These are phyloP conservation scores for Moesziomyces aphidis DNA, from an alignment of 1,284 basidiomycete genomes.

Conservation along the genomic window DNA sequence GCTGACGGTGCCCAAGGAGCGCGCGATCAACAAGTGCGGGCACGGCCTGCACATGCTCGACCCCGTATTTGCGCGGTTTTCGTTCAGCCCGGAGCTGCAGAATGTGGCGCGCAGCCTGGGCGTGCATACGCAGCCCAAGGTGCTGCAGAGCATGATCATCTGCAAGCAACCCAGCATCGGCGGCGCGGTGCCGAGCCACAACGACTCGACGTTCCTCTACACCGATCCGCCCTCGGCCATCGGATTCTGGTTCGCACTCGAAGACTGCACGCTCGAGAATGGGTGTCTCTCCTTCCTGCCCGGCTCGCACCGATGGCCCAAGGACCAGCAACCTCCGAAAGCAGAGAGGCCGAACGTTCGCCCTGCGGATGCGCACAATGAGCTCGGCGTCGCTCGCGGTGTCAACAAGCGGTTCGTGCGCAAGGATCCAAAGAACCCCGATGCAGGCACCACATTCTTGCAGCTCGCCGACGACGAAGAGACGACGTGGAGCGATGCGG, in stretches of 20 bases:
- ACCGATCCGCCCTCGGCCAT: slow-evolving; percentile 90
- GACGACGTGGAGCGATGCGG: slow-evolving; percentile 27
- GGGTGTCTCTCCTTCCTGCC: slow-evolving; percentile 57
- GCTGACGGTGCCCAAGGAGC: slow-evolving; percentile 30
- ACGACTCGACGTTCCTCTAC: slow-evolving; percentile 76
- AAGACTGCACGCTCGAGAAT: slow-evolving; percentile 71
- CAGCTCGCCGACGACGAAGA: slow-evolving; percentile 41
- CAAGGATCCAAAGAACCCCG: slow-evolving; percentile 17
- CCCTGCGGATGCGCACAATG: slow-evolving; percentile 7
- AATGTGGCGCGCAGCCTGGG: slow-evolving; percentile 45
- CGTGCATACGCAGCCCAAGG: slow-evolving; percentile 69
- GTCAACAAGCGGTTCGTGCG: slow-evolving; percentile 60
- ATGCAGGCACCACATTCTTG: slow-evolving; percentile 47
- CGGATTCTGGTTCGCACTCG: slow-evolving; percentile 95
- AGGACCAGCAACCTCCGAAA: neutral
- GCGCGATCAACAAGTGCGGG: slow-evolving; percentile 57
- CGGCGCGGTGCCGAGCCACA: slow-evolving; percentile 69
- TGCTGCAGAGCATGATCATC: slow-evolving; percentile 89
- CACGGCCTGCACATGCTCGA: slow-evolving; percentile 81
- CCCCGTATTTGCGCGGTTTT: slow-evolving; percentile 74
- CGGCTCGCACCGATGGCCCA: slow-evolving; percentile 50
- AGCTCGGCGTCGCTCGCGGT: slow-evolving; percentile 42
- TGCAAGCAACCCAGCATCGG: slow-evolving; percentile 68
- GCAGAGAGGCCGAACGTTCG: neutral
- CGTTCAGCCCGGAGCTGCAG: slow-evolving; percentile 36